Base-by-base conservation (phyloP, 164 flowering plant genomes). In the Vitis vinifera region DNA sequence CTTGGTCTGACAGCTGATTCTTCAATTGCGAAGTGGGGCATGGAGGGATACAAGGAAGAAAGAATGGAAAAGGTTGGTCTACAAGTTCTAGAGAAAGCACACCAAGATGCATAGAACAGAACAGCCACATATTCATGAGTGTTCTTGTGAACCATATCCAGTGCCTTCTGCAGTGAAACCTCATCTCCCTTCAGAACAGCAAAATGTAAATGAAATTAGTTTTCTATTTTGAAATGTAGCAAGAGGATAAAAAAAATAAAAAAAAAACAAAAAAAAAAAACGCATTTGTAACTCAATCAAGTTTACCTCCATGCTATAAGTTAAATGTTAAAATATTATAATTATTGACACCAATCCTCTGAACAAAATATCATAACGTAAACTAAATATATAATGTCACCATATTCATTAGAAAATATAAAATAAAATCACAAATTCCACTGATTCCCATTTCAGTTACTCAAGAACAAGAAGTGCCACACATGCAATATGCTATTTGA, bases 51-150 rank as follows among this genome's bases (percentile, higher is more conserved):
- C 70, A 88, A 56, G 51, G 88, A 86, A 48, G 97, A 84, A 48
- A 95, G 63, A 56, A 71, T 31, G 15, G 88, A 81, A 68, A 93
- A 93, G 30, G 66, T 84, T 58, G 93, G 92, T 71, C 83, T 85
- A 74, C 79, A 82, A 23, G 71, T 60, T 77, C 82, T 78, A 11
- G 99, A 95, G 85, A 95, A 95, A 51, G 95, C 94, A 67, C 99
- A 95, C 99, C 96, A 89, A 52, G 98, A 88, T 72, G 98, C 97
- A 81, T 92, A 90, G 78, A 95, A 93, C 67, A 95, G 89, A 71
- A 95, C 69, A 49, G 96, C 88, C 49, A 88, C 94, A 81, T 89
- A 91, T 48, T 84, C 79, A 17, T 78, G 69, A 65, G 68, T 75
- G 19, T 78, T 80, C 69, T 68, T 83, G 69, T 90, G 81, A 69